Percentiles rank a stretch among this genome's conserved stretches.
These are phyloP conservation scores for Phialophora verrucosa DNA, from an alignment of 2,329 filamentous ascomycete genomes.

Conservation along the genomic window DNA sequence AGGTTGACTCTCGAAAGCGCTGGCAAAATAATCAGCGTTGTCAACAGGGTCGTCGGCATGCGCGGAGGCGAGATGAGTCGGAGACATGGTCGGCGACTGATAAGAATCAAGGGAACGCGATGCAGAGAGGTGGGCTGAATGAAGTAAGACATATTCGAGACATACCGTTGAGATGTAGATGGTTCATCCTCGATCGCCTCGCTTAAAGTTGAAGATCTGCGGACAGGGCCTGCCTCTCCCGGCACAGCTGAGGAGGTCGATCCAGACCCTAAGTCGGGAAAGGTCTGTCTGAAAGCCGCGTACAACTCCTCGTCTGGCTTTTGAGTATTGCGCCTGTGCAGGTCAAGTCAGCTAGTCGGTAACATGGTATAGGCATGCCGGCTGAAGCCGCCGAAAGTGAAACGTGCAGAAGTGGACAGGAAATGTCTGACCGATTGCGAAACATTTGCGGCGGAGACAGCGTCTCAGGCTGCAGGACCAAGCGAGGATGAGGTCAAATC, in stretches of 20 bases:
- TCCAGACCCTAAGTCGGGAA: conserved; percentile 71
- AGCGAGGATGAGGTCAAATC: conserved; percentile 33
- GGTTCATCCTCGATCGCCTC: conserved; percentile 39
- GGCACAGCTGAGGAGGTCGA: conserved; percentile 52
- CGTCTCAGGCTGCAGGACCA: conserved; percentile 37
- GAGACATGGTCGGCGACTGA: conserved; percentile 27
- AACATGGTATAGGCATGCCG: conserved; percentile 17
- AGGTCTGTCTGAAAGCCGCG: conserved; percentile 80
- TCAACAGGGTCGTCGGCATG: conserved; percentile 17
- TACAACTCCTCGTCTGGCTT: conserved; percentile 87
- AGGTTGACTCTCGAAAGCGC: conserved; percentile 54
- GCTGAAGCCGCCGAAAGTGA: conserved; percentile 19
- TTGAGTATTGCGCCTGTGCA: conserved; percentile 72
- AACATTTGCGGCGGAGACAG: conserved; percentile 49
- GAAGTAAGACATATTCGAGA: conserved; percentile 27
- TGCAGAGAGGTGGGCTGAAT: conserved; percentile 19
- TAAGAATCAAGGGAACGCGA: conserved; percentile 16
- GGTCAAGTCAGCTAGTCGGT: conserved; percentile 26
- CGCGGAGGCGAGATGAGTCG: conserved; percentile 23
- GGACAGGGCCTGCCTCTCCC: conserved; percentile 49
- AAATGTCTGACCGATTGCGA: conserved; percentile 53
- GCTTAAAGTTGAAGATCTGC: conserved; percentile 41
- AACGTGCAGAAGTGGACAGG: conserved; percentile 28
- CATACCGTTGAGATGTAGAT: conserved; percentile 38
- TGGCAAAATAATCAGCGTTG: conserved; percentile 41